These are phyloP conservation scores for Piper betle DNA, from an alignment of 164 flowering plant genomes.

Conservation along the genomic window DNA sequence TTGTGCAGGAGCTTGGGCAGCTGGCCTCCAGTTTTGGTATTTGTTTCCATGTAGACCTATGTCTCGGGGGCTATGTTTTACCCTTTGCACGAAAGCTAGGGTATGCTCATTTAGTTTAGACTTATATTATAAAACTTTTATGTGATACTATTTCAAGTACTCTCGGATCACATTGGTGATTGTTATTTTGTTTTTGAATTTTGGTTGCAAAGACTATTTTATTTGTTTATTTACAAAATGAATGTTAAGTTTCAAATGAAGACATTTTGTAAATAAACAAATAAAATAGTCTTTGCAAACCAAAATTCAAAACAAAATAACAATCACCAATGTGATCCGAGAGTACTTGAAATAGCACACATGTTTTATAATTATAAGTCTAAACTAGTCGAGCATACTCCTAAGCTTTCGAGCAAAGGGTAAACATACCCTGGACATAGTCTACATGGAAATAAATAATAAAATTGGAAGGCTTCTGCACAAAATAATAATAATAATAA, in stretches of 20 bases:
- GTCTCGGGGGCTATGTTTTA: slow-evolving; percentile 96
- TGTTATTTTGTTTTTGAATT: not conserved
- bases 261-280: no score
- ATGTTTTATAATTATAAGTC: not conserved
- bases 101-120: slow-evolving; percentile 22
- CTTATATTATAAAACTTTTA: not conserved
- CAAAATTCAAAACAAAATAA: not conserved
- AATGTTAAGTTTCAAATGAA: no score
- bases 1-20: slow-evolving; percentile 74
- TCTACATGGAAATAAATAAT: slow-evolving; percentile 91
- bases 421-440: slow-evolving; percentile 93
- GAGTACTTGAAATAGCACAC: not conserved
- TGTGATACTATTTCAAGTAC: no score
- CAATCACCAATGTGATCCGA: not conserved
- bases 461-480: slow-evolving; percentile 61
- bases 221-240: no score
- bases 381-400: slow-evolving; percentile 38
- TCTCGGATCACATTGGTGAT: not conserved
- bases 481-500: not conserved
- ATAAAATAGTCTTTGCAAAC: not conserved
- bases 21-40: slow-evolving; percentile 60
- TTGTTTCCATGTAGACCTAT: slow-evolving; percentile 93
- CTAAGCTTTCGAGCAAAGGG: slow-evolving; percentile 94
- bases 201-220: not conserved
- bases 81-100: slow-evolving; percentile 97